A percentile compares a stretch with the other conserved stretches of the same genome.
These are phyloP conservation scores for Chloranthus sessilifolius DNA, from an alignment of 164 flowering plant species.

Conservation along the genomic window DNA sequence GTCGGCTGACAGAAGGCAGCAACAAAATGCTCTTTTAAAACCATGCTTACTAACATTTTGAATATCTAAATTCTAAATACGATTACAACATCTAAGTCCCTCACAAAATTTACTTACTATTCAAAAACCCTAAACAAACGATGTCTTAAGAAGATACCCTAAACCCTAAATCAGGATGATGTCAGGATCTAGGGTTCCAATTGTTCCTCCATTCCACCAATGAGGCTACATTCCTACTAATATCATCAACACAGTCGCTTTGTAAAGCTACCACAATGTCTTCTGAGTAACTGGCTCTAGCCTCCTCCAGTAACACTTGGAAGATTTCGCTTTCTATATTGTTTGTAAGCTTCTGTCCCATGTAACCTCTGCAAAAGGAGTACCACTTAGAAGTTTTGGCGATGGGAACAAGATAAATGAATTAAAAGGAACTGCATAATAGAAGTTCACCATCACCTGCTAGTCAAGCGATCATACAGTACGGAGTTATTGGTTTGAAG, in stretches of 20 bases:
- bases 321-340: conserved; percentile 94
- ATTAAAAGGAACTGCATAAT: not conserved
- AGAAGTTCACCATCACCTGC: conserved; percentile 36
- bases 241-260: conserved; percentile 73
- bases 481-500: conserved; percentile 87
- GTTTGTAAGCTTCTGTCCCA: conserved; percentile 63
- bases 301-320: conserved; percentile 85
- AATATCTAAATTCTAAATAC: too few relatives aligned
- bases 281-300: conserved; percentile 68
- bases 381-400: not conserved
- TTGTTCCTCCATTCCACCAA: conserved; percentile 65
- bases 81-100: too few relatives aligned
- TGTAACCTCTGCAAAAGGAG: conserved; percentile 71
- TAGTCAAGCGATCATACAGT: conserved; percentile 69
- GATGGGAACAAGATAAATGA: not conserved
- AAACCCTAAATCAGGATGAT: too few relatives aligned
- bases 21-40: too few relatives aligned
- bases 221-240: conserved; percentile 53
- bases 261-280: conserved; percentile 61
- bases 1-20: too few relatives aligned
- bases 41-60: too few relatives aligned
- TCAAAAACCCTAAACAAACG: too few relatives aligned
- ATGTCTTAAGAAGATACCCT: too few relatives aligned
- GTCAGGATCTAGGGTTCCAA: conserved; percentile 35
- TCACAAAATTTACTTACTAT: too few relatives aligned